Evolutionary conservation across 1,139 yeast species (phyloP).

Genomic region (Blastobotrys petasosporus): DNA sequence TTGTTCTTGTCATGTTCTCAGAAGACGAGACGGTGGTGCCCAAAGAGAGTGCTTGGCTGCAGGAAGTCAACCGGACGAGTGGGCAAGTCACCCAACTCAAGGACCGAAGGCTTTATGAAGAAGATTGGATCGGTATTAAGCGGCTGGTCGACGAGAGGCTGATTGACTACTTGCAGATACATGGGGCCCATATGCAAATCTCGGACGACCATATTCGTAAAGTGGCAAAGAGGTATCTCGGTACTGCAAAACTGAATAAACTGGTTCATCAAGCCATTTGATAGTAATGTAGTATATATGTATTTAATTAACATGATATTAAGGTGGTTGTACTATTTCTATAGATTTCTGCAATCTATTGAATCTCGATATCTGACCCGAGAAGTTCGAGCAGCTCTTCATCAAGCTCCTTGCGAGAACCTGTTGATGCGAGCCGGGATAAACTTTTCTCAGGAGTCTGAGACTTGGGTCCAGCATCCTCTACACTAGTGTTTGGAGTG

Average conservation of each 20-base stretch:
- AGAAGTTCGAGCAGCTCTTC: too few species aligned
- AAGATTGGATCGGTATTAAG: slow-evolving; percentile 57
- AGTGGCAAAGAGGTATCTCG: slow-evolving; percentile 37
- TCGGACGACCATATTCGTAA: slow-evolving; percentile 43
- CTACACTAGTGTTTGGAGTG: too few species aligned
- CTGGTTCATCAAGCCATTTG: background rate
- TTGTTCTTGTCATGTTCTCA: slow-evolving; percentile 56
- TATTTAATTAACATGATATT: background rate
- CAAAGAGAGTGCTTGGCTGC: slow-evolving; percentile 61
- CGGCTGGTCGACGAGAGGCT: slow-evolving; percentile 39
- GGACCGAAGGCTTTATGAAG: slow-evolving; percentile 44
- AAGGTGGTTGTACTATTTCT: too few species aligned
- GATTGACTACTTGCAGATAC: slow-evolving; percentile 47
- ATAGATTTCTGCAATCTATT: too few species aligned
- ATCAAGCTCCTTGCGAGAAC: too few species aligned
- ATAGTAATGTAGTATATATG: background rate
- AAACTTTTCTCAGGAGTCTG: too few species aligned
- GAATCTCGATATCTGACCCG: too few species aligned
- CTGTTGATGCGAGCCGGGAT: too few species aligned
- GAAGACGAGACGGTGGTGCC: slow-evolving; percentile 68
- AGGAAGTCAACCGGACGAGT: slow-evolving; percentile 44
- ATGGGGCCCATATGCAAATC: slow-evolving; percentile 65
- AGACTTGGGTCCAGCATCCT: too few species aligned
- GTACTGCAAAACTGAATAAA: slow-evolving; percentile 8
- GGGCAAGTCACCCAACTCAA: slow-evolving; percentile 45